Evolutionary conservation across 2,329 filamentous ascomycete genomes (phyloP).

Genomic region (Blumeria graminis): DNA sequence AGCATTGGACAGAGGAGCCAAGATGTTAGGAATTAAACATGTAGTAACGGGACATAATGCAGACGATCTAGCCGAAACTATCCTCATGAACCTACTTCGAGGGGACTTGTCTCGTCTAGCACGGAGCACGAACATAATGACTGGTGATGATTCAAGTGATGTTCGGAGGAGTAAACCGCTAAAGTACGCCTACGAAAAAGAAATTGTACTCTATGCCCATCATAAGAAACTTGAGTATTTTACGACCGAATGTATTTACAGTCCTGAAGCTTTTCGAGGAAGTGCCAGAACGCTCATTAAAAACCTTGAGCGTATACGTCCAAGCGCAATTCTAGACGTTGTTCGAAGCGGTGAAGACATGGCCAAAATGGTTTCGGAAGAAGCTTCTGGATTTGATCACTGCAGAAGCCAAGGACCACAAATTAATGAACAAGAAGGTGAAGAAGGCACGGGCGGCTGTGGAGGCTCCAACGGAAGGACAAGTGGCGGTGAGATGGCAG

Average conservation of each 20-base stretch:
- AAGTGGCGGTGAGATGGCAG: conserved; percentile 54
- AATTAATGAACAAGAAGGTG: conserved; percentile 12
- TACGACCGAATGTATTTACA: conserved; percentile 95
- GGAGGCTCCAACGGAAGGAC: conserved; percentile 40
- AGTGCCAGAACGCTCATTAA: conserved; percentile 85
- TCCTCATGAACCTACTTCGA: conserved; percentile 87
- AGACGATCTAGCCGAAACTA: conserved; percentile 89
- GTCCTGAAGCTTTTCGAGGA: conserved; percentile 84
- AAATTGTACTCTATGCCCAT: conserved; percentile 92
- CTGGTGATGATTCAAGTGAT: conserved; percentile 49
- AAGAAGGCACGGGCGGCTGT: conserved; percentile 40
- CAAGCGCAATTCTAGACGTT: conserved; percentile 85
- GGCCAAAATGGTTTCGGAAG: conserved; percentile 56
- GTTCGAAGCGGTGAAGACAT: conserved; percentile 91
- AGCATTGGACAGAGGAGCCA: conserved; percentile 77
- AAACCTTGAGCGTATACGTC: conserved; percentile 75
- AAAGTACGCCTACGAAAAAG: conserved; percentile 97
- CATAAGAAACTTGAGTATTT: conserved; percentile 97
- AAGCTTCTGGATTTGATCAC: conserved; percentile 22
- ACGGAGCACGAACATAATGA: conserved; percentile 76
- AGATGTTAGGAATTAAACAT: conserved; percentile 66
- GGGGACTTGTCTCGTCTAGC: conserved; percentile 75
- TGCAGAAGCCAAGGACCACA: conserved; percentile 20
- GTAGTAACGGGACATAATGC: conserved; percentile 96
- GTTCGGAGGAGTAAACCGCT: conserved; percentile 91